phyloP scores from a whole-genome alignment of 2,329 filamentous ascomycete species.

The Berkeleyomyces basicola region DNA sequence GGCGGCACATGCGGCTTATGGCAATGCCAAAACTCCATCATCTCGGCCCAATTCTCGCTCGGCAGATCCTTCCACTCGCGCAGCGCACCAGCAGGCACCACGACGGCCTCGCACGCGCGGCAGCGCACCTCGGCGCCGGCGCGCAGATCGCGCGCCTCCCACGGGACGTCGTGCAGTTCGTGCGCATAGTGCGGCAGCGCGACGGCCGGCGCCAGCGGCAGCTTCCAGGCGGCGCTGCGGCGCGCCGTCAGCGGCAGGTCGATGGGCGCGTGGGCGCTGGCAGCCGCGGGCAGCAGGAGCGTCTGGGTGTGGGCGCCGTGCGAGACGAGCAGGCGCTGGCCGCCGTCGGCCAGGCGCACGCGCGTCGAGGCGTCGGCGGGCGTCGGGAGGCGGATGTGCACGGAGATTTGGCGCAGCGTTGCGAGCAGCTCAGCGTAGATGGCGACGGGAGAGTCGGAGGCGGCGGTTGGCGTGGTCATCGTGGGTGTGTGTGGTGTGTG shows the following conservation, averaged over 20 bases:
- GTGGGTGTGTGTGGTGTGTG: background rate
- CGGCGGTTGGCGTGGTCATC: background rate
- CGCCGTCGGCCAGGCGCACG: slow-evolving; percentile 28
- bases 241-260: slow-evolving; percentile 16
- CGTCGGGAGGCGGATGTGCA: slow-evolving; percentile 35
- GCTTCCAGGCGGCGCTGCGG: slow-evolving; percentile 33
- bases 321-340: slow-evolving; percentile 29
- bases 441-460: slow-evolving; percentile 1
- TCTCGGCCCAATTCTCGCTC: slow-evolving; percentile 95
- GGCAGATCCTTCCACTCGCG: slow-evolving; percentile 77
- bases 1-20: slow-evolving; percentile 64
- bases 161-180: slow-evolving; percentile 31
- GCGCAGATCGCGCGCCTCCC: slow-evolving; percentile 36
- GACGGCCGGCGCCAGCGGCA: slow-evolving; percentile 25
- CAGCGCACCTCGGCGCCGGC: slow-evolving; percentile 27
- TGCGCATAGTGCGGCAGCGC: slow-evolving; percentile 17
- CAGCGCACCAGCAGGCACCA: slow-evolving; percentile 26
- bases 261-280: slow-evolving; percentile 24
- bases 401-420: slow-evolving; percentile 47
- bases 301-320: slow-evolving; percentile 26
- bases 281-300: slow-evolving; percentile 28
- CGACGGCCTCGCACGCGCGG: slow-evolving; percentile 22
- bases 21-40: slow-evolving; percentile 99
- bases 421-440: slow-evolving; percentile 49
- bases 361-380: slow-evolving; percentile 27